These are phyloP conservation scores for Termitomyces sp. DNA, from an alignment of 768 basidiomycete genomes.

Conservation along the genomic window DNA sequence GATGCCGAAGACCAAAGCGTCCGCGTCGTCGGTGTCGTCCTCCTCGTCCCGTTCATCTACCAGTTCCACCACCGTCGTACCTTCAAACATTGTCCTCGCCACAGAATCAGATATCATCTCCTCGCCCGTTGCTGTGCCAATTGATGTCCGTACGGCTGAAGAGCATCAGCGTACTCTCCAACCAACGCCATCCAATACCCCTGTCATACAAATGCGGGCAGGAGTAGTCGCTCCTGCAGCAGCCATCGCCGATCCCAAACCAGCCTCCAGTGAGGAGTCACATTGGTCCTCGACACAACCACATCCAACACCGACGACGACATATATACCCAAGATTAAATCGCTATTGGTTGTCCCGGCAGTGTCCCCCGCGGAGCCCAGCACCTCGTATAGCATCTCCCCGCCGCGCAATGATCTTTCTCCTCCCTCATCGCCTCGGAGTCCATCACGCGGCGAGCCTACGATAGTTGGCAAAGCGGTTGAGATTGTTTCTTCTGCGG, in stretches of 20 bases:
- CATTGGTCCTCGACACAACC: background rate
- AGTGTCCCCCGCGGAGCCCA: conserved; percentile 26
- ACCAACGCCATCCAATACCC: conserved; percentile 64
- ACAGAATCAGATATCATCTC: background rate
- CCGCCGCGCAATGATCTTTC: conserved; percentile 14
- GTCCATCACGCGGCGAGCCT: conserved; percentile 15
- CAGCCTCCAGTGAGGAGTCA: conserved; percentile 5
- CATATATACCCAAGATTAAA: conserved; percentile 19
- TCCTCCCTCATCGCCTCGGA: conserved; percentile 13
- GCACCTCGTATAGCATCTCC: conserved; percentile 29
- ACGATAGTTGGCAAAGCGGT: conserved; percentile 53
- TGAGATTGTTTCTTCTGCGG: conserved; percentile 76
- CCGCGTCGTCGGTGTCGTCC: conserved; percentile 15
- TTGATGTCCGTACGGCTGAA: conserved; percentile 14
- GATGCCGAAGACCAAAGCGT: conserved; percentile 6
- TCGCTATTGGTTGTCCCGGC: conserved; percentile 27
- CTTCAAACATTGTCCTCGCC: background rate
- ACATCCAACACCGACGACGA: conserved; percentile 12
- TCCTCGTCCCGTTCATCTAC: conserved; percentile 21
- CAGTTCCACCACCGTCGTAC: conserved; percentile 21
- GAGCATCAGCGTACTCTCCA: conserved; percentile 26
- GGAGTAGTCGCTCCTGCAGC: conserved; percentile 18
- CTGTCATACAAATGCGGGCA: conserved; percentile 30
- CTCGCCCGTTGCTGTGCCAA: conserved; percentile 1
- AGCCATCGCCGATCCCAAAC: conserved; percentile 1